Conservation (phyloP, 805 yeast genomes). For the Kazachstania viticola region DNA sequence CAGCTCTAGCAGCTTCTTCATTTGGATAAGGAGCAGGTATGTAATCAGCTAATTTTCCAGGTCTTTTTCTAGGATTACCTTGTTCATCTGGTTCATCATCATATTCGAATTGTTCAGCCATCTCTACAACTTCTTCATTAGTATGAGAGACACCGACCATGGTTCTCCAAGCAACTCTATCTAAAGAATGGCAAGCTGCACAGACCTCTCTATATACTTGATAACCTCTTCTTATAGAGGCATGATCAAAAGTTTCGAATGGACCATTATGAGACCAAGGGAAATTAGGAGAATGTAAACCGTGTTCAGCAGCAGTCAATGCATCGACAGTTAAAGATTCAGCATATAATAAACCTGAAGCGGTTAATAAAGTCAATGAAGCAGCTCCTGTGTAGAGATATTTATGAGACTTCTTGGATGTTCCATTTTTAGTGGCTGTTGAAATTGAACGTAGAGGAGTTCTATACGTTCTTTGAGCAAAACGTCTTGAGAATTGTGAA, state of each 20-base stretch:
- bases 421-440: background rate
- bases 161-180: slow-evolving; percentile 97
- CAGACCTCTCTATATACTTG: slow-evolving; percentile 98
- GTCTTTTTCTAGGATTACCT: slow-evolving; percentile 95
- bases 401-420: slow-evolving; percentile 30
- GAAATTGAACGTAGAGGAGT: background rate
- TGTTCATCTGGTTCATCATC: slow-evolving; percentile 98
- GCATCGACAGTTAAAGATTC: slow-evolving; percentile 85
- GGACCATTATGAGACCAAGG: slow-evolving; percentile 93
- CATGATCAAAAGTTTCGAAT: slow-evolving; percentile 85
- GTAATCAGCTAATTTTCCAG: slow-evolving; percentile 94
- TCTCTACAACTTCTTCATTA: slow-evolving; percentile 74
- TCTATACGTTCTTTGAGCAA: background rate
- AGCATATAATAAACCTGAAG: slow-evolving; percentile 71
- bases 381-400: slow-evolving; percentile 45
- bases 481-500: background rate
- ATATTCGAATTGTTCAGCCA: slow-evolving; percentile 95
- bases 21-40: slow-evolving; percentile 93
- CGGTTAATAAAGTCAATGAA: slow-evolving; percentile 61
- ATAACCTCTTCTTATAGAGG: slow-evolving; percentile 95
- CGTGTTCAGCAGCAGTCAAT: slow-evolving; percentile 98
- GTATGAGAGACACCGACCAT: slow-evolving; percentile 95
- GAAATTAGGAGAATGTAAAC: slow-evolving; percentile 87
- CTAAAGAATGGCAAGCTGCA: slow-evolving; percentile 96
- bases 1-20: slow-evolving; percentile 99